Percentiles rank a stretch among this genome's conserved stretches.
Conservation (phyloP, 306 rosid species). For the Medicago ruthenica region DNA sequence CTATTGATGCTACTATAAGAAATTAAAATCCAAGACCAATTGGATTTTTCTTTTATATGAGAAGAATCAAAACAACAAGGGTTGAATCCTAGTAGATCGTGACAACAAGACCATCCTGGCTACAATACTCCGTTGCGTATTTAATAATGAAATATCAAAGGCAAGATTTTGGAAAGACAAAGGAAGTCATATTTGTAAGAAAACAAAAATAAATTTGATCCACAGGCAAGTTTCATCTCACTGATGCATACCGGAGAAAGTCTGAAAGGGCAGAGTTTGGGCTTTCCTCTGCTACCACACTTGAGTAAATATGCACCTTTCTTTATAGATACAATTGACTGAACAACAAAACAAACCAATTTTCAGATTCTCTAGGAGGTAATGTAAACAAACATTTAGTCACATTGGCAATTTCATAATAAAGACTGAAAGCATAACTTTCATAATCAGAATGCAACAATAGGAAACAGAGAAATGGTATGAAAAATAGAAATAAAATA, state of each 20-base stretch:
- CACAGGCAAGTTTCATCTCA: slow-evolving; percentile 22
- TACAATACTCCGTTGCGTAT: background rate
- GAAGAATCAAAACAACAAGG: background rate
- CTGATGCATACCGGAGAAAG: slow-evolving; percentile 68
- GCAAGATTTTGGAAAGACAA: background rate
- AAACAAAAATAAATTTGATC: slow-evolving; percentile 31
- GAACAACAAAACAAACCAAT: slow-evolving; percentile 39
- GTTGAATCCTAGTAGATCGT: background rate
- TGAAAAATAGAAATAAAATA: background rate
- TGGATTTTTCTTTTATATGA: background rate
- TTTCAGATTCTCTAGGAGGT: slow-evolving; percentile 22
- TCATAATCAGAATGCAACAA: background rate
- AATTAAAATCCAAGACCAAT: background rate
- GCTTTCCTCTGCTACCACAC: slow-evolving; percentile 81
- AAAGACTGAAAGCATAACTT: background rate
- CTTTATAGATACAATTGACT: slow-evolving; percentile 87
- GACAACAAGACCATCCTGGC: background rate
- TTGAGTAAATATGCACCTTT: slow-evolving; percentile 82
- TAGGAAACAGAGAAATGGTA: background rate
- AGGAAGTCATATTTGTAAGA: background rate
- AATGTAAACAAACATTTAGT: slow-evolving; percentile 4
- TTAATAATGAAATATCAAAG: background rate
- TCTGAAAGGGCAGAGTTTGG: slow-evolving; percentile 79
- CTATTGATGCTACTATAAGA: background rate
- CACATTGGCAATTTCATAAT: background rate